Percentiles rank a stretch among this genome's conserved stretches.
phyloP scores from a whole-genome alignment of 2,329 filamentous ascomycete species.

The Colletotrichum melonis region DNA sequence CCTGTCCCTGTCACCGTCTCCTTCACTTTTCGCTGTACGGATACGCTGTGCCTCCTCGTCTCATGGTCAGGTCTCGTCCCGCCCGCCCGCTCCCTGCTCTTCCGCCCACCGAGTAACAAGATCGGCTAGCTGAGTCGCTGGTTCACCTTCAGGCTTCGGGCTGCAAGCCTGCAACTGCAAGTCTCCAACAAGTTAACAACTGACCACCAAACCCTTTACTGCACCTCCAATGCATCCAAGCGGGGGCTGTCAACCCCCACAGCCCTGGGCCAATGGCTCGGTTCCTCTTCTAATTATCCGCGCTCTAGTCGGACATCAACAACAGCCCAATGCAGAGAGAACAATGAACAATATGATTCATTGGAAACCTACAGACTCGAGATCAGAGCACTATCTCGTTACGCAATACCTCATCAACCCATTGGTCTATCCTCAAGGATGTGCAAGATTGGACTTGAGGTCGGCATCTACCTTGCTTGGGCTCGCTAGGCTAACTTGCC shows the following conservation, averaged over 20 bases:
- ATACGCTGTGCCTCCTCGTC: conserved; percentile 14
- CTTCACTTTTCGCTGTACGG: conserved; percentile 10
- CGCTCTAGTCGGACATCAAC: conserved; percentile 29
- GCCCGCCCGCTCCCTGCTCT: conserved; percentile 25
- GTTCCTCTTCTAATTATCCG: conserved; percentile 18
- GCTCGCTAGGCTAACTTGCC: background rate
- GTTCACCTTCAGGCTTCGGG: conserved; percentile 12
- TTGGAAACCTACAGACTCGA: background rate
- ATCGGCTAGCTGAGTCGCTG: conserved; percentile 27
- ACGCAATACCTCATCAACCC: background rate
- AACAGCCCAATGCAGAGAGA: conserved; percentile 15
- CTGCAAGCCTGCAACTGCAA: background rate
- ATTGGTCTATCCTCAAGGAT: background rate
- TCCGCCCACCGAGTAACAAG: conserved; percentile 30
- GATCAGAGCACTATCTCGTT: background rate
- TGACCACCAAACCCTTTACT: background rate
- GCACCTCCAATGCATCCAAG: background rate
- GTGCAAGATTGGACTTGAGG: background rate
- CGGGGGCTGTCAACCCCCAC: background rate
- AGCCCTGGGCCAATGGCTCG: conserved; percentile 12
- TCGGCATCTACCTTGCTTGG: background rate
- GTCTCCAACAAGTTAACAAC: background rate
- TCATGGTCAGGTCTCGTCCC: conserved; percentile 16
- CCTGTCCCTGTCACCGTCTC: conserved; percentile 20
- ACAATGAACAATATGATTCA: background rate